These are phyloP conservation scores for Daedalea quercina DNA, from an alignment of 768 basidiomycete genomes.

Conservation along the genomic window DNA sequence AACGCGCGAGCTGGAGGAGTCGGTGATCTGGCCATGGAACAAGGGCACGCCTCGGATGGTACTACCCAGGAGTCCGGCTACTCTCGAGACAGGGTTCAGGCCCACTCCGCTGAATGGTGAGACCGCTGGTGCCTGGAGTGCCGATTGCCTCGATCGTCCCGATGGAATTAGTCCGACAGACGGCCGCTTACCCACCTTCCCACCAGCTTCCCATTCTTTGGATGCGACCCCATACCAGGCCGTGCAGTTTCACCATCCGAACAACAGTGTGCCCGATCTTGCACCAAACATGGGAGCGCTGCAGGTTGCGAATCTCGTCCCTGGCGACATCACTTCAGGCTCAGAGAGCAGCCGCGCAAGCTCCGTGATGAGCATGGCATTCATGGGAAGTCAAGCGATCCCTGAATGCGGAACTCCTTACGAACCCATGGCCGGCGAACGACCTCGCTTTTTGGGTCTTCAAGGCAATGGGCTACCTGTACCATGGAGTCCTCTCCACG, in stretches of 20 bases:
- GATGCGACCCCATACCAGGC: slow-evolving; percentile 16
- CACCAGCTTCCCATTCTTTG: slow-evolving; percentile 5
- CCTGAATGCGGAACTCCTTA: slow-evolving; percentile 15
- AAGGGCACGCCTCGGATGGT: slow-evolving; percentile 1
- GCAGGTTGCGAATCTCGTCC: slow-evolving; percentile 40
- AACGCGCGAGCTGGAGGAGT: slow-evolving; percentile 9
- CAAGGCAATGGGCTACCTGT: slow-evolving; percentile 25
- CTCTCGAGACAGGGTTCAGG: background rate
- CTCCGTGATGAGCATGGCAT: slow-evolving; percentile 14
- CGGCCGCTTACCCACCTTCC: background rate
- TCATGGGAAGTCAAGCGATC: slow-evolving; percentile 12
- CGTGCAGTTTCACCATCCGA: slow-evolving; percentile 13
- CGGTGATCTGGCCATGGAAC: slow-evolving; percentile 18
- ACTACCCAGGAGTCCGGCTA: background rate
- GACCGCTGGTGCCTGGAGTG: background rate
- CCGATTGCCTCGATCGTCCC: background rate
- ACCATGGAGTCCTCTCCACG: slow-evolving; percentile 22
- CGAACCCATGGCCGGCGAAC: slow-evolving; percentile 8
- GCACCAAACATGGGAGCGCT: slow-evolving; percentile 35
- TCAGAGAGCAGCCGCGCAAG: slow-evolving; percentile 19
- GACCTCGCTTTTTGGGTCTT: slow-evolving; percentile 28
- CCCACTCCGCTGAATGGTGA: background rate
- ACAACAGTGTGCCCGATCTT: slow-evolving; percentile 23
- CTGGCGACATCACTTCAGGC: slow-evolving; percentile 35
- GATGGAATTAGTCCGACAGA: background rate